Percentiles rank a stretch among this genome's conserved stretches.
Evolutionary conservation across 768 basidiomycete genomes (phyloP).

Genomic region (Trametes maxima): DNA sequence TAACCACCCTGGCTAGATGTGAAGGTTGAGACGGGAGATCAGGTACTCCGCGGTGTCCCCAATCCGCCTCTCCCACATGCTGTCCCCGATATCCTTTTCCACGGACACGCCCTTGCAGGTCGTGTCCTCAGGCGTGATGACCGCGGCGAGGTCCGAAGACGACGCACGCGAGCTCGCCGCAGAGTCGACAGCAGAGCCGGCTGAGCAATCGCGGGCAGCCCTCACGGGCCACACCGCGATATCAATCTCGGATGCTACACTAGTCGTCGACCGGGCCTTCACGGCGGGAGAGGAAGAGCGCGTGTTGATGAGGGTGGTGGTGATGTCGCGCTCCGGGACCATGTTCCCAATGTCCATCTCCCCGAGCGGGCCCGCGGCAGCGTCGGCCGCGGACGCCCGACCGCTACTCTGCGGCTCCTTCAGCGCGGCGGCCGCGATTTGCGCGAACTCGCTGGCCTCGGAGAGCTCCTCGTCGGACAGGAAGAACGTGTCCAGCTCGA

Average conservation of each 20-base stretch:
- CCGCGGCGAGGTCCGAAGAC: conserved; percentile 10
- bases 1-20: neutral
- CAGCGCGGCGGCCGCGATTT: conserved; percentile 25
- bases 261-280: conserved; percentile 1
- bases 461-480: conserved; percentile 50
- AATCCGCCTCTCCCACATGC: conserved; percentile 12
- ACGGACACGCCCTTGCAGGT: conserved; percentile 6
- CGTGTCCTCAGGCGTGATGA: conserved; percentile 8
- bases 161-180: conserved; percentile 12
- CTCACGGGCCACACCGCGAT: neutral
- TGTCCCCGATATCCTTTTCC: conserved; percentile 13
- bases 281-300: conserved; percentile 9
- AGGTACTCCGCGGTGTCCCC: conserved; percentile 13
- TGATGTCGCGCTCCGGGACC: neutral
- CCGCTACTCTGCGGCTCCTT: neutral
- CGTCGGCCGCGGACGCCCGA: conserved; percentile 5
- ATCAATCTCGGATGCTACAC: conserved; percentile 12
- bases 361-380: conserved; percentile 7
- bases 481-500: conserved; percentile 62
- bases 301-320: neutral
- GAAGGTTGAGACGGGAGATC: conserved; percentile 7
- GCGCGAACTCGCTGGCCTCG: conserved; percentile 32
- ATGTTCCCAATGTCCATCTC: conserved; percentile 12
- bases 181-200: conserved; percentile 17
- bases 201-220: conserved; percentile 16